Base-by-base conservation (phyloP, 2,329 filamentous ascomycete genomes). In the Aulographum hederae region DNA sequence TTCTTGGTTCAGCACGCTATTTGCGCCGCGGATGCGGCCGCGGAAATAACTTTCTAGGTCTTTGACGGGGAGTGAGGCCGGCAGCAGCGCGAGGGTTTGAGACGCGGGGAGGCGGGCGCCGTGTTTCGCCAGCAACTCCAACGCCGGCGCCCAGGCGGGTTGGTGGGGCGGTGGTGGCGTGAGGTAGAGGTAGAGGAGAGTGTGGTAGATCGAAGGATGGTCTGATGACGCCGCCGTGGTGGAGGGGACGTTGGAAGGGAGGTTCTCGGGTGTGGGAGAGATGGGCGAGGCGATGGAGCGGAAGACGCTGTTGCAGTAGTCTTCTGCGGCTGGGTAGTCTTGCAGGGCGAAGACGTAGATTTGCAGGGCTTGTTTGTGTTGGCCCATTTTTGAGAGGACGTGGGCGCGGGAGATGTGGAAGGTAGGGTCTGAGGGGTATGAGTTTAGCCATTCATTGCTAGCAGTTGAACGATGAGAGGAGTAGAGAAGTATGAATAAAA, bases 281-380 rank as follows among this genome's bases (percentile, higher is more conserved):
- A 12, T 17, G 48, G 21, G 21, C 10, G 13, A 38, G 19, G 51
- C n/a, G n/a, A n/a, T n/a, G n/a, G n/a, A n/a, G n/a, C n/a, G n/a
- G n/a, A n/a, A n/a, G n/a, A n/a, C n/a, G n/a, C n/a, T n/a, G n/a
- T n/a, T n/a, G n/a, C n/a, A 8, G 56, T 98, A 93, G 76, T 93
- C 82, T 66, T 98, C 89, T 19, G 89, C 89, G 54, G 93, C 95
- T 10, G 59, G 61, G 39, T 80, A 86, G 50, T 93, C 77, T 41
- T 78, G 61, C 51, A 98, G 69, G 51, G 86, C 89, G 57, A 94
- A 98, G 18, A 95, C 86, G 50, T 93, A 98, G 32, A 98, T 93
- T 48, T 89, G 78, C n/a, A 98, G 60, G 0, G 89, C 89, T 54
- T 95, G 84, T 48, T 82, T 85, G 56, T 98, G 85, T 44, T 86